These are phyloP conservation scores for Fusarium marasasianum DNA, from an alignment of 2,329 filamentous ascomycete genomes.

Conservation along the genomic window DNA sequence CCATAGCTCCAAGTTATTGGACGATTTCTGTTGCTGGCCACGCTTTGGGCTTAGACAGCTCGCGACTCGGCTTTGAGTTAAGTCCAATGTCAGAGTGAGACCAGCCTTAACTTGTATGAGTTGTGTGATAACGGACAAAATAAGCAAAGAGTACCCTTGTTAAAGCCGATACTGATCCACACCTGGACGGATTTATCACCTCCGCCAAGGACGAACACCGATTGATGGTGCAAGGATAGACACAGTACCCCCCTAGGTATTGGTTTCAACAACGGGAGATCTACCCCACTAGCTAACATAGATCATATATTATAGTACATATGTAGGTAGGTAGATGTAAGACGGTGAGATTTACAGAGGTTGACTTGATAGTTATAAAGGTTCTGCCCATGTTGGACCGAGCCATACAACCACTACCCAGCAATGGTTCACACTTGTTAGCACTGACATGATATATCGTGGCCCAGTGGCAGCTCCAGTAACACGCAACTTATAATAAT, in stretches of 20 bases:
- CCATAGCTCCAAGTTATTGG: slow-evolving; percentile 4
- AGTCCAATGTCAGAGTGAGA: slow-evolving; percentile 26
- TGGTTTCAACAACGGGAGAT: not conserved
- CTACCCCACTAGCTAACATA: not conserved
- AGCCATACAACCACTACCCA: not conserved
- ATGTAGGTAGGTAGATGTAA: not conserved
- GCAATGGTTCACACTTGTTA: not conserved
- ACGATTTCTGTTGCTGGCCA: not conserved
- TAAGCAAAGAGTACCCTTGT: not conserved
- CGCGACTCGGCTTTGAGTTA: slow-evolving; percentile 41
- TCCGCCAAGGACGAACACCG: not conserved
- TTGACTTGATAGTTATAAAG: not conserved
- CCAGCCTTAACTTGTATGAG: slow-evolving; percentile 4
- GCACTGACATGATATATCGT: not conserved
- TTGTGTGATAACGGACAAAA: not conserved
- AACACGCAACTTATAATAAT: not conserved
- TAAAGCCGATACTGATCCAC: slow-evolving; percentile 3
- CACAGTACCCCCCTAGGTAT: not conserved
- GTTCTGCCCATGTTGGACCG: not conserved
- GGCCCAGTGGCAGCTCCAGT: not conserved
- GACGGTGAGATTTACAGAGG: not conserved
- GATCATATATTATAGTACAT: not conserved
- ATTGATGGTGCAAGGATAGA: not conserved
- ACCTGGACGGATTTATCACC: not conserved
- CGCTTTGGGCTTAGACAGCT: slow-evolving; percentile 18